These are phyloP conservation scores for Fusarium sp. DNA, from an alignment of 2,329 filamentous ascomycete genomes.

Conservation along the genomic window DNA sequence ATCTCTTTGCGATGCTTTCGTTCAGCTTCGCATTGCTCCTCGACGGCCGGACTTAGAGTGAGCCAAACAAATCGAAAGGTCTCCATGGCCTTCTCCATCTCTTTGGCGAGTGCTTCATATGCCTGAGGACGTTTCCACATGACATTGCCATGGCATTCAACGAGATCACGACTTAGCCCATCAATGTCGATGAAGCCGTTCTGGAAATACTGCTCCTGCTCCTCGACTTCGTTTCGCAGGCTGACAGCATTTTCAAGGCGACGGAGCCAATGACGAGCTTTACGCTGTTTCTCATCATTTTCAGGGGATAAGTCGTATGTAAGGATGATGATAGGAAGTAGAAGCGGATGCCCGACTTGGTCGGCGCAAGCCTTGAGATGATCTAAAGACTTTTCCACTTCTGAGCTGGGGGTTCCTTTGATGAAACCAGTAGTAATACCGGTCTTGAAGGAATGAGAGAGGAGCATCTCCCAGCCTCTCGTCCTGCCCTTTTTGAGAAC, in stretches of 20 bases:
- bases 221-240: conserved; percentile 69
- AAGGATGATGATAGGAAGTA: conserved; percentile 69
- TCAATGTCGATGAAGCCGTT: conserved; percentile 67
- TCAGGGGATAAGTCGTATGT: conserved; percentile 67
- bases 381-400: conserved; percentile 62
- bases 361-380: conserved; percentile 63
- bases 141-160: conserved; percentile 72
- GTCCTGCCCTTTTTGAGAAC: conserved; percentile 73
- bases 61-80: conserved; percentile 53
- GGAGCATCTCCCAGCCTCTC: conserved; percentile 73
- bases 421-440: conserved; percentile 70
- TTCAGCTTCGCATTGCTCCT: conserved; percentile 41
- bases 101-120: conserved; percentile 65
- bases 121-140: conserved; percentile 73
- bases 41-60: conserved; percentile 30
- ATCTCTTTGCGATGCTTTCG: conserved; percentile 50
- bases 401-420: conserved; percentile 70
- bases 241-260: conserved; percentile 71
- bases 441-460: conserved; percentile 67
- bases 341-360: conserved; percentile 68
- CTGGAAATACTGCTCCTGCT: conserved; percentile 66
- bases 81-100: conserved; percentile 62
- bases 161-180: conserved; percentile 69
- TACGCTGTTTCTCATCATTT: conserved; percentile 71
- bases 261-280: conserved; percentile 72